Conservation (phyloP, 768 basidiomycete species). For the Collybiopsis confluens region DNA sequence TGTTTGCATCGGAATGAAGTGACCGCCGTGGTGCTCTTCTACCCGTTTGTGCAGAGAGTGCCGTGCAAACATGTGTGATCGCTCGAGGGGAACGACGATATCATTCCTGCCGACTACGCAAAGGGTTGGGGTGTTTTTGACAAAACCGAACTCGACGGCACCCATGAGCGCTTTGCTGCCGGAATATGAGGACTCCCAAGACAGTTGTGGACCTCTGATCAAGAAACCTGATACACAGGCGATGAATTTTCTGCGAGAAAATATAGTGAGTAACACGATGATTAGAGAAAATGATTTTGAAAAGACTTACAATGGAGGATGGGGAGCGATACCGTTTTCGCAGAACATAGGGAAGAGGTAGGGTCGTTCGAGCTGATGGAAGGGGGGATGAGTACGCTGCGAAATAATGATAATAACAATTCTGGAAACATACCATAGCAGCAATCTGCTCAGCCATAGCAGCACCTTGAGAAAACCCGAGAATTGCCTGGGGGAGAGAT, state of each 20-base stretch:
- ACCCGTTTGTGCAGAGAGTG: not conserved
- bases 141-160: not conserved
- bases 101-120: conserved; percentile 3
- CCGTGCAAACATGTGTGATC: not conserved
- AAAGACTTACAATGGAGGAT: conserved; percentile 3
- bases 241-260: not conserved
- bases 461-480: conserved; percentile 6
- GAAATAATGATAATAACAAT: no score
- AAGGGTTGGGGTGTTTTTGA: not conserved
- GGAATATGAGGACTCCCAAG: conserved; percentile 3
- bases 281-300: no score
- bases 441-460: conserved; percentile 7
- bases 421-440: conserved; percentile 1
- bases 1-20: conserved; percentile 4
- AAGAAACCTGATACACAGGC: conserved; percentile 5
- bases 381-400: no score
- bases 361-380: conserved; percentile 4
- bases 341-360: conserved; percentile 3
- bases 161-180: not conserved
- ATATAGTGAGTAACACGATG: not conserved
- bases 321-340: conserved; percentile 4
- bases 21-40: conserved; percentile 1
- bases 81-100: conserved; percentile 1
- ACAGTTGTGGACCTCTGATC: conserved; percentile 4
- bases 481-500: not conserved